Evolutionary conservation across 345 rosid genomes (phyloP).

Genomic region (Jatropha curcas): DNA sequence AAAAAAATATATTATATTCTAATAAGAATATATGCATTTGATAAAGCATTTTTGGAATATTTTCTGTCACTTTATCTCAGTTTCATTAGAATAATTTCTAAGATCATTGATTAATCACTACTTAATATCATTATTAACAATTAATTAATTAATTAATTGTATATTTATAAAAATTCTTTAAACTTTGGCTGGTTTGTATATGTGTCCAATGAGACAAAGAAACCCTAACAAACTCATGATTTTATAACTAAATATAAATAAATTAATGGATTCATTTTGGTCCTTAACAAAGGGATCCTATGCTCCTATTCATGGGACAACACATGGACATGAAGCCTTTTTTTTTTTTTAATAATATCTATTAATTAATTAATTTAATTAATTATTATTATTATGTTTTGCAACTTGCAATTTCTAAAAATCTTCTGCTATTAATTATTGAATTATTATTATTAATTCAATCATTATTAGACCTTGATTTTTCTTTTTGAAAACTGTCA

Average conservation of each 20-base stretch:
- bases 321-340: slow-evolving; percentile 1
- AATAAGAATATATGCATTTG: not conserved
- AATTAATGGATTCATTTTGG: not conserved
- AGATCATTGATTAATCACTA: not conserved
- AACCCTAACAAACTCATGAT: slow-evolving; percentile 15
- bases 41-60: not conserved
- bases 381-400: not conserved
- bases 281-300: not conserved
- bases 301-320: slow-evolving; percentile 10
- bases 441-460: too few relatives aligned
- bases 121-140: not conserved
- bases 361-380: not conserved
- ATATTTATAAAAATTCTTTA: not conserved
- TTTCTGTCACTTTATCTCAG: not conserved
- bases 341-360: too few relatives aligned
- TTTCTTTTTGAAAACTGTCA: too few relatives aligned
- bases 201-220: slow-evolving; percentile 7
- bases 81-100: not conserved
- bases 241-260: not conserved
- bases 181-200: not conserved
- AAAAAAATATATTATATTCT: too few relatives aligned
- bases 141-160: too few relatives aligned
- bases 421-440: too few relatives aligned
- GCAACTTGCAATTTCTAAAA: not conserved
- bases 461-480: too few relatives aligned